These are phyloP conservation scores for Myotisia sp. DNA, from an alignment of 2,329 filamentous ascomycete species.

Conservation along the genomic window DNA sequence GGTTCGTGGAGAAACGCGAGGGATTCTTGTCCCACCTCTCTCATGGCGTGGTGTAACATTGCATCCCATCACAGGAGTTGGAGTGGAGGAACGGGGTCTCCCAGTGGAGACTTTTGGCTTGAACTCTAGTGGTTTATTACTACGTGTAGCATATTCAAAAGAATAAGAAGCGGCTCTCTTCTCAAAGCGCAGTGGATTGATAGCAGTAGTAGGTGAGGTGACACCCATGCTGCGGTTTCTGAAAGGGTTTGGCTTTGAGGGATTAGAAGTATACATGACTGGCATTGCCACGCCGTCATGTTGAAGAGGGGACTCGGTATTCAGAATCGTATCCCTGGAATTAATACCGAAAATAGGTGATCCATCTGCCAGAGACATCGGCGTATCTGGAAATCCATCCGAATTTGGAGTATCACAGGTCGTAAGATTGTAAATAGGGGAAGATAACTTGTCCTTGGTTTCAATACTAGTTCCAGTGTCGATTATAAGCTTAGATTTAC, in stretches of 20 bases:
- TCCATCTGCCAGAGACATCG: not conserved
- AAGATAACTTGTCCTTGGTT: not conserved
- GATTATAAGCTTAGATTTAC: too few species aligned
- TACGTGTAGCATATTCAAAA: slow-evolving; percentile 3
- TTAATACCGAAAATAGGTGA: not conserved
- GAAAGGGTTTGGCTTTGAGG: slow-evolving; percentile 9
- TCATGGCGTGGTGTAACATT: slow-evolving; percentile 1
- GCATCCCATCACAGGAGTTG: not conserved
- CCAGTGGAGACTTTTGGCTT: not conserved
- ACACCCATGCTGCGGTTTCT: slow-evolving; percentile 3
- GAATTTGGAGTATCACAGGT: not conserved
- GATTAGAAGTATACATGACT: not conserved
- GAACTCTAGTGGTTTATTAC: not conserved
- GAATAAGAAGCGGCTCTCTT: slow-evolving; percentile 8
- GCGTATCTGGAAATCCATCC: not conserved
- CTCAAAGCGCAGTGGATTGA: not conserved
- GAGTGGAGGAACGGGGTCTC: not conserved
- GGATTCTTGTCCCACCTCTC: slow-evolving; percentile 8
- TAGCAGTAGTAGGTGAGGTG: slow-evolving; percentile 1
- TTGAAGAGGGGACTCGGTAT: not conserved
- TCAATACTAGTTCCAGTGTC: not conserved
- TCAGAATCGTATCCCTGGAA: not conserved
- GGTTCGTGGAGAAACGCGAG: slow-evolving; percentile 10
- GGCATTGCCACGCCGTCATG: not conserved
- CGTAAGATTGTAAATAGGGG: not conserved